phyloP scores from a whole-genome alignment of 1,139 yeast species.

The Hyphopichia khmerensis region DNA sequence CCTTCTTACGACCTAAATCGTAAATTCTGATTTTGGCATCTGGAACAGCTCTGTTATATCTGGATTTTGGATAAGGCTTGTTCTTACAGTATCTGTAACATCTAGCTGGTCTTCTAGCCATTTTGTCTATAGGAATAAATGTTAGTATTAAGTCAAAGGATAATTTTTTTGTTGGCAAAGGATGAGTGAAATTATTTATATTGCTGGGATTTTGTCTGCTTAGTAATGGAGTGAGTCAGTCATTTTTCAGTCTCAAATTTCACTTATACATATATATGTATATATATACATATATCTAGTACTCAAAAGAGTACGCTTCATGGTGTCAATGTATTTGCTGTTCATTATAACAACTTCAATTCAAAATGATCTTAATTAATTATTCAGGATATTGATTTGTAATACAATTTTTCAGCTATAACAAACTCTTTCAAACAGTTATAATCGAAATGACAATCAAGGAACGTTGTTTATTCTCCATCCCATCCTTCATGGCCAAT shows the following conservation, averaged over 20 bases:
- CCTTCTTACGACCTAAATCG: slow-evolving; percentile 99
- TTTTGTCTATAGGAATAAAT: slow-evolving; percentile 47
- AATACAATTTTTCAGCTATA: not conserved
- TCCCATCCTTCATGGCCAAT: too few species aligned
- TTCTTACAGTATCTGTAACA: slow-evolving; percentile 99
- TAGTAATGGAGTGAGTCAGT: not conserved
- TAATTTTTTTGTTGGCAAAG: not conserved
- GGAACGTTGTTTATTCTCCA: too few species aligned
- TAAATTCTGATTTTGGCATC: slow-evolving; percentile 99
- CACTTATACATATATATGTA: too few species aligned
- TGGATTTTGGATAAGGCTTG: slow-evolving; percentile 99
- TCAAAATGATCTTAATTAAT: too few species aligned
- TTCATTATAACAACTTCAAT: too few species aligned
- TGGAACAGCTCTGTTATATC: slow-evolving; percentile 99
- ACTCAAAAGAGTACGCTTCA: too few species aligned
- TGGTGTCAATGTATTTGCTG: too few species aligned
- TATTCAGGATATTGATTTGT: not conserved
- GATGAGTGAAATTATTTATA: not conserved
- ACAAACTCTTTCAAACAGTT: too few species aligned
- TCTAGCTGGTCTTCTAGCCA: slow-evolving; percentile 99
- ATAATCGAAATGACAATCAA: too few species aligned
- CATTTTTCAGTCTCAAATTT: too few species aligned
- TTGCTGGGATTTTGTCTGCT: not conserved
- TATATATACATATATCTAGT: too few species aligned
- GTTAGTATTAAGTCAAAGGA: slow-evolving; percentile 38